phyloP scores from a whole-genome alignment of 176 grass and related monocot species.

The Leersia perrieri region DNA sequence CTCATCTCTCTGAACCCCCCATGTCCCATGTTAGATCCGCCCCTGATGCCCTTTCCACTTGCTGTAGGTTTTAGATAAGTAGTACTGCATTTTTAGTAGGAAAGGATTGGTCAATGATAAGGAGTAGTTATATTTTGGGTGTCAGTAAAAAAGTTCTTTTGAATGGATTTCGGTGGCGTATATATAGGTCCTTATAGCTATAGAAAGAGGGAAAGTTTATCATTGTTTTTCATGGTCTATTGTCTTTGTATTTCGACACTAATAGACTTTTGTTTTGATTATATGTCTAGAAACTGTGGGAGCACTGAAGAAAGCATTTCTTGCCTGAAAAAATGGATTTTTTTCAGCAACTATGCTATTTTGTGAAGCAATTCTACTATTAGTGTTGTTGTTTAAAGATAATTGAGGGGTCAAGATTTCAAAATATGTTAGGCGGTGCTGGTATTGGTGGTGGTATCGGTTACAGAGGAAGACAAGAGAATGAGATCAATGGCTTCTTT shows the following conservation, averaged over 20 bases:
- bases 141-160: not conserved
- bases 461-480: conserved; percentile 30
- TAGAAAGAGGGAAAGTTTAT: not conserved
- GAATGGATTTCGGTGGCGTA: not conserved
- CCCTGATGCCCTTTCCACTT: no score
- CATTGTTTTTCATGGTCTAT: not conserved
- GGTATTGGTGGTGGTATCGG: conserved; percentile 14
- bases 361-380: not conserved
- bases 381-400: conserved; percentile 29
- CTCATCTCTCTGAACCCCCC: no score
- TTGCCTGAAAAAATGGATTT: not conserved
- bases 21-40: no score
- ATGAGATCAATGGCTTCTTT: conserved; percentile 41
- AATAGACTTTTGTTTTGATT: not conserved
- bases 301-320: not conserved
- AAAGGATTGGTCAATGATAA: no score
- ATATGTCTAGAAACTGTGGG: not conserved
- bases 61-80: no score
- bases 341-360: not conserved
- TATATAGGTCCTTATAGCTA: not conserved
- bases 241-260: not conserved
- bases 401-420: conserved; percentile 49
- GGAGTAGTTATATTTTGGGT: not conserved
- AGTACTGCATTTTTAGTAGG: no score
- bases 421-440: conserved; percentile 39